Base-by-base conservation (phyloP, 2,329 filamentous ascomycete genomes). In the Alternaria infectoria region DNA sequence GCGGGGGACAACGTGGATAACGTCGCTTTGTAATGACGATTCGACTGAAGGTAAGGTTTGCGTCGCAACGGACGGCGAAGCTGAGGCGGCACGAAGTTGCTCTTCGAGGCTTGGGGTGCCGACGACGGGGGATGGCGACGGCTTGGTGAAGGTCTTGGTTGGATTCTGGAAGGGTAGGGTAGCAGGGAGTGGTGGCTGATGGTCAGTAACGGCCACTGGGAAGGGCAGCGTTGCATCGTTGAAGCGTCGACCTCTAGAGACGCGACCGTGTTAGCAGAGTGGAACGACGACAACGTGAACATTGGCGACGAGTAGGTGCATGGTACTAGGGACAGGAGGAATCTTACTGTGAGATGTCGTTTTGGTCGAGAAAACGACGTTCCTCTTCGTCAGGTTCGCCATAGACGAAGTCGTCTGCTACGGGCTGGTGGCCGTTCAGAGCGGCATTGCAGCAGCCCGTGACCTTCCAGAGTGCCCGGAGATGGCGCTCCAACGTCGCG, bases 381-480 rank as follows among this genome's bases (percentile, higher is more conserved):
- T 87, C 84, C 68, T 83, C 81, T 72, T 87, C 83, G 71, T 83
- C 81, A 65, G 83, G 81, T 73, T 81, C 85, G 74, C 83, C 83
- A 77, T 87, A 84, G 79, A 84, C 83, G 80, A 85, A 82, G 77
- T 87, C 86, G 74, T 76, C 75, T 54, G 67, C 88, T 87, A 74
- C 89, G 77, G 68, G 83, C 84, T 79, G 84, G 83, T 81, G 88
- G 85, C 77, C 80, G 74, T 81, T 81, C 65, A 83, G 79, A 69
- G 85, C 80, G 79, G 90, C 88, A 80, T 91, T 59, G 62, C 62
- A 67, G 62, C 44, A 55, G 56, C 57, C 59, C 52, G 65, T 91
- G 85, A 92, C 90, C 86, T 87, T 86, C 85, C 91, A 97, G 75
- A 97, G 87, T 84, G 96, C 91, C 80, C 91, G 90, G 80, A 97